phyloP scores from a whole-genome alignment of 805 yeast species.

The Candida takata region DNA sequence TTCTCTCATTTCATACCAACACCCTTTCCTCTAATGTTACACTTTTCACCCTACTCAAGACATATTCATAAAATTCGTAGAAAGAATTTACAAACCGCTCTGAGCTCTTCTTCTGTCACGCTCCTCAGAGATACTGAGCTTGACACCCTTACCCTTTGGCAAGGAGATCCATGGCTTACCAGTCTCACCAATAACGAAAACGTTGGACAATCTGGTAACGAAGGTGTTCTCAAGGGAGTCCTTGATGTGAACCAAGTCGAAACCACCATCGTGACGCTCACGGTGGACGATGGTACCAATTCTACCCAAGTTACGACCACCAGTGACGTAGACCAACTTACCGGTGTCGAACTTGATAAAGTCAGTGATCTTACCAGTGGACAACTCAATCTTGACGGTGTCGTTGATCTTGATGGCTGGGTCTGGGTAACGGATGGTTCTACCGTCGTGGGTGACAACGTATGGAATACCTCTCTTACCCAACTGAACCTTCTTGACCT shows the following conservation, averaged over 20 bases:
- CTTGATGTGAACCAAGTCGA: slow-evolving; percentile 95
- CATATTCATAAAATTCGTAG: neutral
- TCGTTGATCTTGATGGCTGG: slow-evolving; percentile 96
- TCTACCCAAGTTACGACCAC: slow-evolving; percentile 98
- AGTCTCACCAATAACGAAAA: slow-evolving; percentile 92
- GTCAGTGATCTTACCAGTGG: slow-evolving; percentile 88
- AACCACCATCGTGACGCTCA: slow-evolving; percentile 97
- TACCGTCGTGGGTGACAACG: slow-evolving; percentile 99
- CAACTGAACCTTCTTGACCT: slow-evolving; percentile 95
- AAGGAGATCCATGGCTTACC: slow-evolving; percentile 89
- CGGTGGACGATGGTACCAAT: slow-evolving; percentile 94
- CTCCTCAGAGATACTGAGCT: slow-evolving; percentile 92
- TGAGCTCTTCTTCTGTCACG: slow-evolving; percentile 94
- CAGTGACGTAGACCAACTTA: slow-evolving; percentile 86
- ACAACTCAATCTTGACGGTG: slow-evolving; percentile 95
- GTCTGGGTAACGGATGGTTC: slow-evolving; percentile 99
- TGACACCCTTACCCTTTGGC: slow-evolving; percentile 99
- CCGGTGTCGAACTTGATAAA: slow-evolving; percentile 91
- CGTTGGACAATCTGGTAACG: slow-evolving; percentile 91
- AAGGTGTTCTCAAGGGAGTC: slow-evolving; percentile 91
- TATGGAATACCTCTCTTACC: slow-evolving; percentile 99
- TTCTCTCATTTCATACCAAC: slow-evolving; percentile 2
- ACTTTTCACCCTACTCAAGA: neutral
- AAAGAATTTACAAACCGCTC: slow-evolving; percentile 1
- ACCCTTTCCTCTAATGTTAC: slow-evolving; percentile 3